Evolutionary conservation across 768 basidiomycete genomes (phyloP).

Genomic region (Pleurotus salmoneostramineus): DNA sequence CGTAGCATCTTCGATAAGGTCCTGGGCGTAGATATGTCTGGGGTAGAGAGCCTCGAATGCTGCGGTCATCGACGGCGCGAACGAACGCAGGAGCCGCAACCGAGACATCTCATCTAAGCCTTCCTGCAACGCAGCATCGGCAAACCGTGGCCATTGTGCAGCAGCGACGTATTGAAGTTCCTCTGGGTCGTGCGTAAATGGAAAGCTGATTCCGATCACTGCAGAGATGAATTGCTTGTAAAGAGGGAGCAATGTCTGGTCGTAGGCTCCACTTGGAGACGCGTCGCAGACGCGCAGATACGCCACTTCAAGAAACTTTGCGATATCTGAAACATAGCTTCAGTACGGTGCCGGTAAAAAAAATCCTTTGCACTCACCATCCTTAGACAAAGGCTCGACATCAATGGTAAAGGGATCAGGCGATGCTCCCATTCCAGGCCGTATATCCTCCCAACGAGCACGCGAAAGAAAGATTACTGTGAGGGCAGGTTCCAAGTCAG

Average conservation of each 20-base stretch:
- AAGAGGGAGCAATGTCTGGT: constrained; percentile 51
- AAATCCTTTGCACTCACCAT: constrained; percentile 37
- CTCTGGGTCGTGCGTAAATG: constrained; percentile 61
- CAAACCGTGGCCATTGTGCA: constrained; percentile 79
- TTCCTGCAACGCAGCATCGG: constrained; percentile 61
- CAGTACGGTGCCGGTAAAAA: not conserved
- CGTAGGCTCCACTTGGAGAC: constrained; percentile 34
- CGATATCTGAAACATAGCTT: constrained; percentile 19
- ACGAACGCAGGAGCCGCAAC: constrained; percentile 61
- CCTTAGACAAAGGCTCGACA: constrained; percentile 47
- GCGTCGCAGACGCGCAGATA: not conserved
- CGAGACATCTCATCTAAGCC: constrained; percentile 52
- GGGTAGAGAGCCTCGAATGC: constrained; percentile 71
- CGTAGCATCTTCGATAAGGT: constrained; percentile 44
- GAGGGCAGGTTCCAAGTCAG: constrained; percentile 47
- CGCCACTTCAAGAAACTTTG: not conserved
- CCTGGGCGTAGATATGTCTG: constrained; percentile 56
- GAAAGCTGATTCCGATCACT: constrained; percentile 56
- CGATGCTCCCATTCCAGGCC: constrained; percentile 65
- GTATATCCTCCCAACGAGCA: constrained; percentile 67
- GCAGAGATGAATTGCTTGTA: constrained; percentile 61
- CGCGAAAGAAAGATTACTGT: constrained; percentile 58
- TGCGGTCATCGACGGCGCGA: constrained; percentile 55
- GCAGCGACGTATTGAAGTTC: constrained; percentile 76
- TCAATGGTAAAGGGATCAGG: constrained; percentile 71